phyloP scores from a whole-genome alignment of 2,329 filamentous ascomycete species.

The Cryphonectria radicalis region DNA sequence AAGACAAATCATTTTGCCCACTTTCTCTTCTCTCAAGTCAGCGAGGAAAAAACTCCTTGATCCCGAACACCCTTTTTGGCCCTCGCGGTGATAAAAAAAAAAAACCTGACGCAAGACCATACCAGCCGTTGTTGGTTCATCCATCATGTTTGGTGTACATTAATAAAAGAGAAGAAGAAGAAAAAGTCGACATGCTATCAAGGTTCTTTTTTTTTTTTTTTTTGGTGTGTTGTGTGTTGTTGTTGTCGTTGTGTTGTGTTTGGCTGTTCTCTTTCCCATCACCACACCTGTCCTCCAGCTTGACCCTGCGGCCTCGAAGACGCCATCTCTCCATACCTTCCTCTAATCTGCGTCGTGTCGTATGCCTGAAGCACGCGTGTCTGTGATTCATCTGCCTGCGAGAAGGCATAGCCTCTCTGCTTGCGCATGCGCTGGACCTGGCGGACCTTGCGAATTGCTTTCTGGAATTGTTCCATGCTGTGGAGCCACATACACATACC shows the following conservation, averaged over 20 bases:
- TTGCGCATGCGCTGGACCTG: constrained; percentile 99
- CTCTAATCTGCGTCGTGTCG: constrained; percentile 91
- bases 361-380: constrained; percentile 95
- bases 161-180: neutral
- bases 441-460: constrained; percentile 96
- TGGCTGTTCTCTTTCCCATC: neutral
- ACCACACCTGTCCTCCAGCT: neutral
- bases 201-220: neutral
- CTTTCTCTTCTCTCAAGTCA: neutral
- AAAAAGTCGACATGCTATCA: neutral
- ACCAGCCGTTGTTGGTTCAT: constrained; percentile 1
- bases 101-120: neutral
- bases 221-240: neutral
- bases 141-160: constrained; percentile 10
- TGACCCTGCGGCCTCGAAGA: constrained; percentile 39
- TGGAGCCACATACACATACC: neutral
- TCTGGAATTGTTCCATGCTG: constrained; percentile 99
- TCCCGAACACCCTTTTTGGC: neutral
- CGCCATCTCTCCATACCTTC: constrained; percentile 94
- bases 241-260: no score
- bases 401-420: constrained; percentile 97
- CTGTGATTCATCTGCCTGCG: constrained; percentile 94
- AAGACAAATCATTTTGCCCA: neutral
- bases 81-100: neutral
- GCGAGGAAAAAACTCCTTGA: constrained; percentile 6